Evolutionary conservation across 192 early-diverging fungal genomes (phyloP).

Genomic region (Spizellomyces punctatus): DNA sequence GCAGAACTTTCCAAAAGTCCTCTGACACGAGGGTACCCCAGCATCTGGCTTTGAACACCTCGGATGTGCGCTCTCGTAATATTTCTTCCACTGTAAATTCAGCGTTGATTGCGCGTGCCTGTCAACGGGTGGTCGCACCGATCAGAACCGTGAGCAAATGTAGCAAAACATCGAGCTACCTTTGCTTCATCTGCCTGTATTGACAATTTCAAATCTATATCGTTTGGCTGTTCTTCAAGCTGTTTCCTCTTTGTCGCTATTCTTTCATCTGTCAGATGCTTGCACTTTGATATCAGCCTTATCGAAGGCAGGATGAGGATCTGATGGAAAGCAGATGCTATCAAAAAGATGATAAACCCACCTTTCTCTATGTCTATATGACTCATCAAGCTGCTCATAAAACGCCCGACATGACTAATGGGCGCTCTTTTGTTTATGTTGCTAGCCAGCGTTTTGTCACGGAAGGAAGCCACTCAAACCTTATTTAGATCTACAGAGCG

Average conservation of each 20-base stretch:
- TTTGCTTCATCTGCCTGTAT: conserved; percentile 6
- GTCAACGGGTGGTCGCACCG: background rate
- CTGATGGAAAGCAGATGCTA: background rate
- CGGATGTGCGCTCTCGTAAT: conserved; percentile 22
- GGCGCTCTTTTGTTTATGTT: background rate
- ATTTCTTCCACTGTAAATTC: conserved; percentile 31
- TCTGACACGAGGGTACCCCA: background rate
- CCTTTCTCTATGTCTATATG: conserved; percentile 21
- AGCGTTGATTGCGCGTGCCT: conserved; percentile 2
- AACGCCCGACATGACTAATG: conserved; percentile 13
- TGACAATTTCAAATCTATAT: background rate
- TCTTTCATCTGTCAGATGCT: conserved; percentile 3
- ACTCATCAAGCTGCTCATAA: conserved; percentile 3
- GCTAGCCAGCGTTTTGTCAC: background rate
- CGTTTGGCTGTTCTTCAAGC: background rate
- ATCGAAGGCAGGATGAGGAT: background rate
- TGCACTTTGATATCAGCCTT: conserved; percentile 20
- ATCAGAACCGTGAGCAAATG: background rate
- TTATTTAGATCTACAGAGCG: conserved; percentile 6
- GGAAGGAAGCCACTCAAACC: background rate
- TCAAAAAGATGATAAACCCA: conserved; percentile 15
- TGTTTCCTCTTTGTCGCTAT: conserved; percentile 5
- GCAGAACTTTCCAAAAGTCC: conserved; percentile 11
- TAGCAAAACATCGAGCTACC: background rate
- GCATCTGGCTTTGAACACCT: conserved; percentile 23